Conservation (phyloP, 192 early-diverging fungal genomes). For the Endogone sp. region DNA sequence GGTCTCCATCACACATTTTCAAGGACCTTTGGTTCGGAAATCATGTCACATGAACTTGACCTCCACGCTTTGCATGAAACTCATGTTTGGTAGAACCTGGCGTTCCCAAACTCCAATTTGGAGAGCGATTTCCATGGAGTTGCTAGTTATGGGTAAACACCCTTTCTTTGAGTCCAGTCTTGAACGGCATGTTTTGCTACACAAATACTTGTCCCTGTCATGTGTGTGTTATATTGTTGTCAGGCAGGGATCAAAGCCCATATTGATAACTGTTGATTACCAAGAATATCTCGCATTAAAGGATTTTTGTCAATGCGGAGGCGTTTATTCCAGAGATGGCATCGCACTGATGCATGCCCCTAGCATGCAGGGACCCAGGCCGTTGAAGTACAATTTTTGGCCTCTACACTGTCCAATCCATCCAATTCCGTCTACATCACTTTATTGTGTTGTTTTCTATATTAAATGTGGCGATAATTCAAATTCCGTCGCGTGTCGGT, state of each 20-base stretch:
- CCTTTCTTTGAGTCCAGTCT: background rate
- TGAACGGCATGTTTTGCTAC: background rate
- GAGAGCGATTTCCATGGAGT: background rate
- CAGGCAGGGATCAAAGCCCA: background rate
- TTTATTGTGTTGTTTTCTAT: background rate
- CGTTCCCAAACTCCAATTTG: too few species aligned
- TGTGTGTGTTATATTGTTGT: background rate
- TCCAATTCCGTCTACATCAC: background rate
- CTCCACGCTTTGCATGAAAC: too few species aligned
- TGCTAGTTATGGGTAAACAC: background rate
- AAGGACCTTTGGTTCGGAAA: too few species aligned
- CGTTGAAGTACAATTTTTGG: background rate
- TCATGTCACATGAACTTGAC: background rate
- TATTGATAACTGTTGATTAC: too few species aligned
- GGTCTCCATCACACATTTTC: too few species aligned
- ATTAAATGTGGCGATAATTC: background rate
- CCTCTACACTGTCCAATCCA: background rate
- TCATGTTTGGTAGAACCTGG: background rate
- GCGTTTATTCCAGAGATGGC: background rate
- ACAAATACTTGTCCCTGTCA: background rate
- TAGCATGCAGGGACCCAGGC: background rate
- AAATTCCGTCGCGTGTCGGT: background rate
- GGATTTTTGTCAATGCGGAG: background rate
- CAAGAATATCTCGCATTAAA: background rate
- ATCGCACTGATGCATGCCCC: background rate